phyloP scores from a whole-genome alignment of 345 rosid species.

The Iberis pinnata region DNA sequence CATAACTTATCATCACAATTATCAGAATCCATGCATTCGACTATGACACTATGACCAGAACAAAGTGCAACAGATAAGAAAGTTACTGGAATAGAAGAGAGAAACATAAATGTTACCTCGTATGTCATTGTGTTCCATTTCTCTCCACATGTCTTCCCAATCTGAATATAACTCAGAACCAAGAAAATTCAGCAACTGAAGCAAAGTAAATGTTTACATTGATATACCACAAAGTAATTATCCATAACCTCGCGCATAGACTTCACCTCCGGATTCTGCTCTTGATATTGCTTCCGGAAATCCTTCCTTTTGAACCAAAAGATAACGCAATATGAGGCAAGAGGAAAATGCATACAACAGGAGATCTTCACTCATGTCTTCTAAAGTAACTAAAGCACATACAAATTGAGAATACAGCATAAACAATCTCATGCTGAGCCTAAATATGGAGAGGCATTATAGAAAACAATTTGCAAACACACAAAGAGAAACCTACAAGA shows the following conservation, averaged over 20 bases:
- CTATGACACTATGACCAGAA: not conserved
- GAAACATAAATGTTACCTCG: slow-evolving; percentile 39
- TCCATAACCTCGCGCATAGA: slow-evolving; percentile 72
- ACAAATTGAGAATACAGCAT: not conserved
- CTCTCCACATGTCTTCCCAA: slow-evolving; percentile 96
- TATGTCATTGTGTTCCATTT: slow-evolving; percentile 87
- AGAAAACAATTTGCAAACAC: not conserved
- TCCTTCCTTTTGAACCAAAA: slow-evolving; percentile 53
- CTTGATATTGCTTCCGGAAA: slow-evolving; percentile 79
- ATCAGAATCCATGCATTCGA: not conserved
- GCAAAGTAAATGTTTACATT: not conserved
- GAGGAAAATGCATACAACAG: not conserved
- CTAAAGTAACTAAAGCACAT: slow-evolving; percentile 1
- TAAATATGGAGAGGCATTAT: not conserved
- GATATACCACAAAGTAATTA: not conserved
- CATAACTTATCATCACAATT: slow-evolving; percentile 12
- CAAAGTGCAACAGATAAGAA: slow-evolving; percentile 9
- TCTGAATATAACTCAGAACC: slow-evolving; percentile 33
- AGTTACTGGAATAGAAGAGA: not conserved
- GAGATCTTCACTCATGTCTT: not conserved
- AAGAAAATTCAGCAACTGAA: slow-evolving; percentile 10
- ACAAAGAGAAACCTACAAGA: slow-evolving; percentile 42
- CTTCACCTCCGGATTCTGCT: slow-evolving; percentile 79
- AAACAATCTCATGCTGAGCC: not conserved
- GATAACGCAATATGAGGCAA: slow-evolving; percentile 9